Conservation (phyloP, 441 rosid species). For the Bocquillonia castaneifolia region DNA sequence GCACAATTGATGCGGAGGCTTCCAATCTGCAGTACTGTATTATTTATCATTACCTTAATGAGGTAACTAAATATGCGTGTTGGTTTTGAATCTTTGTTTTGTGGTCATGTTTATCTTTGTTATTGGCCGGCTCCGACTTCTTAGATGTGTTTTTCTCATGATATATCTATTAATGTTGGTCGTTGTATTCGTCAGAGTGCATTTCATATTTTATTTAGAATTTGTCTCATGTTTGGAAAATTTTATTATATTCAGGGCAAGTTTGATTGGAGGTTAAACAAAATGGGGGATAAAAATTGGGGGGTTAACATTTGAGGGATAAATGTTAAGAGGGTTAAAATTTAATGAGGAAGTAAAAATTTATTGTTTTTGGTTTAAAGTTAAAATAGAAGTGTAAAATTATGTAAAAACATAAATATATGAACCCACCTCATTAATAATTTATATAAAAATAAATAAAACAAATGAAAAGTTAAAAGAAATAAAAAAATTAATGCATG, state of each 20-base stretch:
- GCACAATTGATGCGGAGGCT: slow-evolving; percentile 52
- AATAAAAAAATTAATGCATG: too few relatives aligned
- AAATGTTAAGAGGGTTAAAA: too few relatives aligned
- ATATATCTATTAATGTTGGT: background rate
- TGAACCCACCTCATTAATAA: too few relatives aligned
- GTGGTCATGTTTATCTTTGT: background rate
- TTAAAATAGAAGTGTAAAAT: too few relatives aligned
- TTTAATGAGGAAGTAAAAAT: too few relatives aligned
- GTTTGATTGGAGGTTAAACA: background rate
- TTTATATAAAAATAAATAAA: too few relatives aligned
- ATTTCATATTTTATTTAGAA: background rate
- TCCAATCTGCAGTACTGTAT: slow-evolving; percentile 73
- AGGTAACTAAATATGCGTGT: slow-evolving; percentile 38
- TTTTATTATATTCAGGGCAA: background rate
- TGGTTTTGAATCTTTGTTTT: background rate
- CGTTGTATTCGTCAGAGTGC: background rate
- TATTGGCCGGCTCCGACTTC: background rate
- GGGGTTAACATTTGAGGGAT: too few relatives aligned
- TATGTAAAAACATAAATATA: too few relatives aligned
- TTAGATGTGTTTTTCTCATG: background rate
- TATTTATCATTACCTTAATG: slow-evolving; percentile 54
- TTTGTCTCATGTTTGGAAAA: background rate
- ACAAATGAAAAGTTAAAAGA: too few relatives aligned
- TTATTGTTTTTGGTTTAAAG: too few relatives aligned
- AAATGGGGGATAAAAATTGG: too few relatives aligned